Conservation (phyloP, 805 yeast genomes). For the Candida fluviatilis region DNA sequence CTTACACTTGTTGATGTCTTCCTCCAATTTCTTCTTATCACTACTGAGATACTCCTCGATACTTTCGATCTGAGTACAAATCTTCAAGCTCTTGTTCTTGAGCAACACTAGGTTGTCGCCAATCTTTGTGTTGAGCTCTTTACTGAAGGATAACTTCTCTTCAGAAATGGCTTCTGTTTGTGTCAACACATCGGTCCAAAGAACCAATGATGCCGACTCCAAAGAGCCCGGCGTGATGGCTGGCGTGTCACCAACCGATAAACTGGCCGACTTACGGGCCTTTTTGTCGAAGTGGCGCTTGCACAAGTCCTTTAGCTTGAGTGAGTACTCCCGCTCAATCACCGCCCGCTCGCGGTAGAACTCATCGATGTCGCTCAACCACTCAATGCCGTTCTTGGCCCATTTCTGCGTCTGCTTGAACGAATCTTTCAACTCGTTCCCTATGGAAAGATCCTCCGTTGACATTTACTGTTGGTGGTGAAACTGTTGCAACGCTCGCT, state of each 20-base stretch:
- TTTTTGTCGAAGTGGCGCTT: conserved; percentile 72
- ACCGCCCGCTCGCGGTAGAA: conserved; percentile 81
- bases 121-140: conserved; percentile 56
- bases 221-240: conserved; percentile 91
- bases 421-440: conserved; percentile 76
- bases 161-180: conserved; percentile 78
- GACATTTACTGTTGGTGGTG: too few species aligned
- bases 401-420: conserved; percentile 75
- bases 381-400: conserved; percentile 67
- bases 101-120: conserved; percentile 57
- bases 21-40: conserved; percentile 46
- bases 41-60: conserved; percentile 57
- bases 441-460: conserved; percentile 40
- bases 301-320: conserved; percentile 58
- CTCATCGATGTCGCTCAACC: conserved; percentile 73
- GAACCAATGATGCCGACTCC: conserved; percentile 79
- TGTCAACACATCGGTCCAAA: conserved; percentile 85
- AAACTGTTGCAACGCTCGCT: too few species aligned
- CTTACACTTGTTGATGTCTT: conserved; percentile 61
- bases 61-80: conserved; percentile 52
- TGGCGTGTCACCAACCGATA: conserved; percentile 91
- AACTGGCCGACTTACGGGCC: conserved; percentile 57
- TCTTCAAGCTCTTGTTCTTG: conserved; percentile 47
- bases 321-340: conserved; percentile 80
- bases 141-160: conserved; percentile 57